phyloP scores from a whole-genome alignment of 345 rosid genomes.

The Eucalyptus cloeziana region DNA sequence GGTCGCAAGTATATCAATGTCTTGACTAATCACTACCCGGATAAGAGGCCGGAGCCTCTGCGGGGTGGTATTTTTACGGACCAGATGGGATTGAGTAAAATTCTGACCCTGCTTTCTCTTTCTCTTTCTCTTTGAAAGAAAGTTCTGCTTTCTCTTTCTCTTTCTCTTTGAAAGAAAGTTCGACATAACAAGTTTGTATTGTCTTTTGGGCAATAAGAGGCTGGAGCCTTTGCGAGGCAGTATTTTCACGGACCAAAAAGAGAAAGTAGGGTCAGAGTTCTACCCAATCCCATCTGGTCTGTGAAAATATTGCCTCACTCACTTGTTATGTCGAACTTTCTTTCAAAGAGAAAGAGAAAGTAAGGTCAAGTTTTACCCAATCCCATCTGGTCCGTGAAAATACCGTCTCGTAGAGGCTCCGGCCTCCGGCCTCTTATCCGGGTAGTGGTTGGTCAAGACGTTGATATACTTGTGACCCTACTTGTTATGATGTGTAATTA shows the following conservation, averaged over 20 bases:
- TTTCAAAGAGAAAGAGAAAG: conserved; percentile 29
- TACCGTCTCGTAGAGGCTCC: conserved; percentile 58
- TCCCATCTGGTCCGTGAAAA: conserved; percentile 86
- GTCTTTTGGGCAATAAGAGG: conserved; percentile 45
- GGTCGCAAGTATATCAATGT: no score
- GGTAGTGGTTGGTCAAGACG: no score
- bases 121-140: conserved; percentile 21
- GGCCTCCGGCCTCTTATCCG: conserved; percentile 4
- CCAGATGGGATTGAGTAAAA: conserved; percentile 90
- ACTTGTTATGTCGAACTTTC: conserved; percentile 58
- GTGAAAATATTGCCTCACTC: conserved; percentile 72
- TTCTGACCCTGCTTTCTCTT: conserved; percentile 63
- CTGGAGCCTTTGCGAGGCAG: conserved; percentile 74
- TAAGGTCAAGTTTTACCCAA: conserved; percentile 70
- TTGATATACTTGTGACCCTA: no score
- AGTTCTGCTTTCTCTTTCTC: conserved; percentile 76
- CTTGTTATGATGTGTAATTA: no score
- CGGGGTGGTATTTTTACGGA: conserved; percentile 83
- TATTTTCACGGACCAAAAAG: conserved; percentile 77
- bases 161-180: conserved; percentile 34
- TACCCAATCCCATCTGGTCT: conserved; percentile 84
- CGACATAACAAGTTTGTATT: conserved; percentile 47
- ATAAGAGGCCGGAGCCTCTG: conserved; percentile 50
- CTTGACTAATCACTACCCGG: background rate
- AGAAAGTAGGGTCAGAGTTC: conserved; percentile 3